phyloP scores from a whole-genome alignment of 306 rosid species.

The Begonia peltatifolia region DNA sequence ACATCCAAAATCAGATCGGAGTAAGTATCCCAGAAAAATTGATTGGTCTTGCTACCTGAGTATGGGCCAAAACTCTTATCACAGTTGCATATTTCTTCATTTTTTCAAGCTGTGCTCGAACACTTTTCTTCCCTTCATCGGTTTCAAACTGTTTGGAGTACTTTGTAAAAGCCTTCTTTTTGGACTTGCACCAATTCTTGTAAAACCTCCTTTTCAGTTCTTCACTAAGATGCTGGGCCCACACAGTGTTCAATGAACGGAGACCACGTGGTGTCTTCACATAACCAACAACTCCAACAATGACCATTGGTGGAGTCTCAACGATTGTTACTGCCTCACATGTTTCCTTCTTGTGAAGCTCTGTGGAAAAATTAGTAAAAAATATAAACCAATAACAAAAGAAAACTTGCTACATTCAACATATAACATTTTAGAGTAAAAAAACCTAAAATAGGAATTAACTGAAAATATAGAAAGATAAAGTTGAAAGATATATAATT shows the following conservation, averaged over 20 bases:
- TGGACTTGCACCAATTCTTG: conserved; percentile 70
- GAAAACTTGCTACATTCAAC: background rate
- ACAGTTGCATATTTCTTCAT: conserved; percentile 48
- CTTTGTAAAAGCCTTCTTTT: conserved; percentile 71
- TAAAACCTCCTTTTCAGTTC: conserved; percentile 57
- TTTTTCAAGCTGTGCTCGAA: conserved; percentile 48
- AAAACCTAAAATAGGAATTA: background rate
- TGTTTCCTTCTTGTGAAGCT: conserved; percentile 72
- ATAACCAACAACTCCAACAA: conserved; percentile 64
- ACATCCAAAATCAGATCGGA: background rate
- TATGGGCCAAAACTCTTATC: conserved; percentile 55
- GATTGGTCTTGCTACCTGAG: conserved; percentile 26
- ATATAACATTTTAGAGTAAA: background rate
- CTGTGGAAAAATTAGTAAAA: conserved; percentile 7
- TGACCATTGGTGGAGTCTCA: conserved; percentile 58
- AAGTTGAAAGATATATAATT: background rate
- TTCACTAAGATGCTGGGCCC: conserved; percentile 71
- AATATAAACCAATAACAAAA: background rate
- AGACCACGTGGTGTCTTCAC: conserved; percentile 69
- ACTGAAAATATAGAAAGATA: background rate
- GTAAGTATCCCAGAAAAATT: background rate
- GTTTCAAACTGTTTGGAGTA: conserved; percentile 46
- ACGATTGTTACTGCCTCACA: conserved; percentile 55
- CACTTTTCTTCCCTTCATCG: conserved; percentile 45
- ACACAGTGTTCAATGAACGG: conserved; percentile 44